Base-by-base conservation (phyloP, 805 yeast species). In the Cyberlindnera americana region DNA sequence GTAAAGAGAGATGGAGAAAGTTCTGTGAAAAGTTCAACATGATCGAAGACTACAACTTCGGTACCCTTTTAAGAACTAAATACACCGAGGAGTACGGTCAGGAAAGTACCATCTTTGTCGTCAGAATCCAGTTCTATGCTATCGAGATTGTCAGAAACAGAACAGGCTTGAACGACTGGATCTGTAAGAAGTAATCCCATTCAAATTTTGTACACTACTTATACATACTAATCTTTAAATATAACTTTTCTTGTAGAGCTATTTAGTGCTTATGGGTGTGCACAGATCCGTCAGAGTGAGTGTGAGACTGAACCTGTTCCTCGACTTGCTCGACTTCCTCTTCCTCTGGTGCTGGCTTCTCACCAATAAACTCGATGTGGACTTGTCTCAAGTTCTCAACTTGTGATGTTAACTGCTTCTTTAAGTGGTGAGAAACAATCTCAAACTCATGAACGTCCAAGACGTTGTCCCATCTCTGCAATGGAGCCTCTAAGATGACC, bases 81-180 rank as follows among this genome's bases (percentile, higher is more conserved):
- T 62, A 84, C 26, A 61, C 66, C 33, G 81, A 71, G 22, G 96
- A 87, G 62, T 93, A 93, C 64, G 76, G 77, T 34, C 87, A 91
- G 66, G 77, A 79, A 33, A 79, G 83, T 43, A 86, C 98, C 33
- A 84, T 89, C 38, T 91, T 93, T 54, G 96, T 72, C 10, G 93
- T 91, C 43, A 81, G 98, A 68, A 78, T 91, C 59, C 98, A 93
- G 67, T 93, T 93, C 61, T 85, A 90, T 56, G 96, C 96, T 40
- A 75, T 89, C 58, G 99, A 93, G 70, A 83, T 93, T 48, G 88
- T 87, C 45, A 83, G 99, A 75, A 93, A 93, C 70, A 85, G 80
- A 62, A 74, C 74, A 49, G 95, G 95, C 26, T 73, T 85, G 56
- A 93, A 93, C 67, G 96, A 93, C 67, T 93, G 99, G 99, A 73